Conservation (phyloP, 2,329 filamentous ascomycete genomes). For the Ilyonectria robusta region DNA sequence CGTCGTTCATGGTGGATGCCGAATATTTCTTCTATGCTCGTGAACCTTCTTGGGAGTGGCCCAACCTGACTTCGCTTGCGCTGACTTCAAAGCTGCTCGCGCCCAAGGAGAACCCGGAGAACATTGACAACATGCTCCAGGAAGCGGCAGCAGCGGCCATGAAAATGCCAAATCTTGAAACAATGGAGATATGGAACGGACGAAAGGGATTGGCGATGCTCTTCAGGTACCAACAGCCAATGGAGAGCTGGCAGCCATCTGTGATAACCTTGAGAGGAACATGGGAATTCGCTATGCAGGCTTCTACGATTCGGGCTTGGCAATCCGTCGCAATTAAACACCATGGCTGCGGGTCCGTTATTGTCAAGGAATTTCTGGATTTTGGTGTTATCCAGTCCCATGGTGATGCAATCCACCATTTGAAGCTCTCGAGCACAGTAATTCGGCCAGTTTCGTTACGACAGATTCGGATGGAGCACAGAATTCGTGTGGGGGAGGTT, state of each 20-base stretch:
- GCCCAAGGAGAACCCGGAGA: constrained; percentile 22
- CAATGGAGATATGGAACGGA: constrained; percentile 54
- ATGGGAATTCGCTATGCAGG: constrained; percentile 9
- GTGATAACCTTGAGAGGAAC: constrained; percentile 8
- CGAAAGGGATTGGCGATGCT: constrained; percentile 40
- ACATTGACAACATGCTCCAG: constrained; percentile 43
- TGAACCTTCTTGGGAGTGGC: constrained; percentile 35
- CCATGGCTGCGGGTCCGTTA: constrained; percentile 19
- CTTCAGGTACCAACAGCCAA: constrained; percentile 39
- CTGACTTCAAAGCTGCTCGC: constrained; percentile 48
- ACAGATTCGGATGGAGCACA: constrained; percentile 33
- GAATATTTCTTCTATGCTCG: constrained; percentile 43
- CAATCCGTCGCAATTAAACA: constrained; percentile 25
- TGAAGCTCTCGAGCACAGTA: constrained; percentile 30
- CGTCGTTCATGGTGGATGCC: constrained; percentile 49
- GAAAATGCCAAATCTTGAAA: constrained; percentile 50
- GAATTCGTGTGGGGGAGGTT: background rate
- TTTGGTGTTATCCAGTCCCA: constrained; percentile 23
- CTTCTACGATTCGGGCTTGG: constrained; percentile 20
- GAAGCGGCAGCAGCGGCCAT: constrained; percentile 43
- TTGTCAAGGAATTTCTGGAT: constrained; percentile 31
- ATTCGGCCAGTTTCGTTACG: constrained; percentile 33
- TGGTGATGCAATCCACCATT: constrained; percentile 37
- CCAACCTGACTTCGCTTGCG: constrained; percentile 46
- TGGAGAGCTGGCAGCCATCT: constrained; percentile 14